These are phyloP conservation scores for Nitzschia palea DNA, from an alignment of 108 stramenopile genomes.

Conservation along the genomic window DNA sequence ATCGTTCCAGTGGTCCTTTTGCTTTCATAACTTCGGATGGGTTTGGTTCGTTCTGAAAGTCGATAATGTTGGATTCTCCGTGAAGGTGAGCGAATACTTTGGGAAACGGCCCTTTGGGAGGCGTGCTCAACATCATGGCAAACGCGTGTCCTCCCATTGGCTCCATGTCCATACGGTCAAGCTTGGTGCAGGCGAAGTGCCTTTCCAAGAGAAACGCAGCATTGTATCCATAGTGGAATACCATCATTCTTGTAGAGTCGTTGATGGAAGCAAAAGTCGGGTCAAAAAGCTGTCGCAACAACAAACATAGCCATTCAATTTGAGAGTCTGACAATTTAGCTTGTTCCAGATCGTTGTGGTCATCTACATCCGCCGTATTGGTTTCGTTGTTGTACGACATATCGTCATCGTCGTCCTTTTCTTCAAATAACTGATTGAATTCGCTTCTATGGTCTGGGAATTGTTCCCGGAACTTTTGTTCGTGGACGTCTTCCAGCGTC, in stretches of 20 bases:
- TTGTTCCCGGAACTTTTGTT: constrained; percentile 74
- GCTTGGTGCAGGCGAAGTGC: background rate
- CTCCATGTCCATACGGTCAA: background rate
- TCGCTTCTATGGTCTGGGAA: constrained; percentile 89
- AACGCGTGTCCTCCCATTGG: constrained; percentile 23
- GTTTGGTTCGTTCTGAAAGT: constrained; percentile 84
- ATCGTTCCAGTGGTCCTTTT: constrained; percentile 52
- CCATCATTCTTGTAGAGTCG: constrained; percentile 38
- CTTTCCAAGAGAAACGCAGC: constrained; percentile 25
- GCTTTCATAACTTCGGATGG: constrained; percentile 71
- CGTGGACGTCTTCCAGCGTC: constrained; percentile 49
- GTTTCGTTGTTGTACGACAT: constrained; percentile 1
- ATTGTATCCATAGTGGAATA: constrained; percentile 27
- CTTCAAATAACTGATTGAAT: constrained; percentile 53
- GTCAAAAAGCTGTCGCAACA: constrained; percentile 54
- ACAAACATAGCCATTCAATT: constrained; percentile 40
- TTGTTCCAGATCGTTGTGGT: constrained; percentile 13
- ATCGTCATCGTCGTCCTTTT: constrained; percentile 35
- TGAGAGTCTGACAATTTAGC: constrained; percentile 55
- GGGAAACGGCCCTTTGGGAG: background rate
- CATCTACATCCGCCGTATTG: background rate
- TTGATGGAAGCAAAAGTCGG: background rate
- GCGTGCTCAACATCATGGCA: constrained; percentile 22
- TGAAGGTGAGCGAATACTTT: background rate
- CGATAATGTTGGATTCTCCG: constrained; percentile 17